These are phyloP conservation scores for Eremochloa ophiuroides DNA, from an alignment of 176 grass and related monocot genomes.

Conservation along the genomic window DNA sequence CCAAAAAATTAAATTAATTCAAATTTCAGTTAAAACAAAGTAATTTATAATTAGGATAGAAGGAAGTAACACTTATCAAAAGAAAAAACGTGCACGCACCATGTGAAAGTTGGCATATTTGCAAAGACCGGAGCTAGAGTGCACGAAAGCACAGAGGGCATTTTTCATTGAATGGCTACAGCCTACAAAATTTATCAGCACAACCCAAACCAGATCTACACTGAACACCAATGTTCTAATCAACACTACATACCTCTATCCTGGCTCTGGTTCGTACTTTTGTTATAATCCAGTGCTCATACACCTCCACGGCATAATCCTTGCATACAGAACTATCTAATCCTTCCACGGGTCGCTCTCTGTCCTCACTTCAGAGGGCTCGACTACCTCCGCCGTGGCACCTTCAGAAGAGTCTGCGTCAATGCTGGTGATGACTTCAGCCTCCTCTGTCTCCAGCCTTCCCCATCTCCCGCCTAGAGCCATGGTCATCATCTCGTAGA, in stretches of 20 bases:
- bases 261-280: not conserved
- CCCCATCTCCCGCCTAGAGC: slow-evolving; percentile 96
- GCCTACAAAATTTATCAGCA: slow-evolving; percentile 36
- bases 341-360: slow-evolving; percentile 93
- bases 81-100: too few relatives aligned
- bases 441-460: slow-evolving; percentile 32
- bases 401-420: slow-evolving; percentile 7
- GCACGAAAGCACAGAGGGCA: not conserved
- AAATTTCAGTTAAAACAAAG: too few relatives aligned
- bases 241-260: not conserved
- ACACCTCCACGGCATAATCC: not conserved
- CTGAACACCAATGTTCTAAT: not conserved
- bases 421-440: slow-evolving; percentile 10
- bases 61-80: too few relatives aligned
- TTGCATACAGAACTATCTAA: slow-evolving; percentile 7
- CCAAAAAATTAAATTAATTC: too few relatives aligned
- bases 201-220: not conserved
- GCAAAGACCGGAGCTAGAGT: not conserved
- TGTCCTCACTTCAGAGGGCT: slow-evolving; percentile 71
- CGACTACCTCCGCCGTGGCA: slow-evolving; percentile 44
- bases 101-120: too few relatives aligned
- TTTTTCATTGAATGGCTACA: not conserved
- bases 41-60: too few relatives aligned
- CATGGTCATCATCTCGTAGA: slow-evolving; percentile 95
- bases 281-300: not conserved